Evolutionary conservation across 441 rosid genomes (phyloP).

Genomic region (Populus hybrid): DNA sequence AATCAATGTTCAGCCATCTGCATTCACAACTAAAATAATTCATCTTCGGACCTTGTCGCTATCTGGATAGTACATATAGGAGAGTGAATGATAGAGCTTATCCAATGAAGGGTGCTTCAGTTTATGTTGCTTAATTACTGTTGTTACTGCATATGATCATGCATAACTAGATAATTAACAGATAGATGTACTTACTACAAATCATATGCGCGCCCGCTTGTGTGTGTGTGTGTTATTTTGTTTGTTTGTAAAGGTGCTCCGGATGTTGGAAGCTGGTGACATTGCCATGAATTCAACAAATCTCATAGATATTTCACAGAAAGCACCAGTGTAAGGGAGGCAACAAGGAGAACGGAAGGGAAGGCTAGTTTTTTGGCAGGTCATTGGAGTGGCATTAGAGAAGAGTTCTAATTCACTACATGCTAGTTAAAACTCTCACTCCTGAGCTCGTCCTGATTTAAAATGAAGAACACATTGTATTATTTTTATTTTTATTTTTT

Average conservation of each 20-base stretch:
- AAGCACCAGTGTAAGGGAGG: not conserved
- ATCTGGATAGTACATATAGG: not conserved
- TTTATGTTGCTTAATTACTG: not conserved
- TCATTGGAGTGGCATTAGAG: not conserved
- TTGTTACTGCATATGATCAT: not conserved
- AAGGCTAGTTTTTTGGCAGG: not conserved
- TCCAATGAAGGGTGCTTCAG: not conserved
- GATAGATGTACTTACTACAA: not conserved
- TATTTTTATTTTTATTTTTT: not conserved
- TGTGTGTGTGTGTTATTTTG: too few relatives aligned
- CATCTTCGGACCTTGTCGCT: not conserved
- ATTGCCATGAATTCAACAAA: conserved; percentile 31
- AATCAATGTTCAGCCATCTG: not conserved
- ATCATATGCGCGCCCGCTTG: too few relatives aligned
- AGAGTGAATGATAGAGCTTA: not conserved
- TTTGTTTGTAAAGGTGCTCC: conserved; percentile 54
- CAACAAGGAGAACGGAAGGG: not conserved
- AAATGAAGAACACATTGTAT: not conserved
- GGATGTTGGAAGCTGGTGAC: conserved; percentile 72
- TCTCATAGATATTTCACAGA: not conserved
- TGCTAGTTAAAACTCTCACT: too few relatives aligned
- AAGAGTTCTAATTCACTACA: not conserved
- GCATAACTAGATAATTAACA: not conserved
- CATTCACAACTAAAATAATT: not conserved
- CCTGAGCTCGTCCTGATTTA: too few relatives aligned